Base-by-base conservation (phyloP, 2,329 filamentous ascomycete species). In the Aspergillus costaricaensis region DNA sequence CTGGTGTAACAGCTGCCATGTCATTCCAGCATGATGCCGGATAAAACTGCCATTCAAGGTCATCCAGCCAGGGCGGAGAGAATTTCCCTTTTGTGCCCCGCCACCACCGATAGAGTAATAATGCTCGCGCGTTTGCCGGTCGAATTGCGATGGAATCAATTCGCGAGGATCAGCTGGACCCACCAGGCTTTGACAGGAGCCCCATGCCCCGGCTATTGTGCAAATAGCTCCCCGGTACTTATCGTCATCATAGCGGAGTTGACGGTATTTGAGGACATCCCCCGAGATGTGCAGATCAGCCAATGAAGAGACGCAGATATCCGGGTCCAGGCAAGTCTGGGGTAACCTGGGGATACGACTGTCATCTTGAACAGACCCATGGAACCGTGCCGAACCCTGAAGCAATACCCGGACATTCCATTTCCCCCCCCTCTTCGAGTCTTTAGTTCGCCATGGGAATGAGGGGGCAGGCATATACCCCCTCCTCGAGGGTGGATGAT, bases 1-100 rank as follows among this genome's bases (percentile, higher is more conserved):
- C 19, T 19, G 23, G 50, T 27, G 27, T 32, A 19, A 38, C 25
- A 48, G 25, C 23, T 50, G 38, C 17, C 44, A 51, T 44, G 44
- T 51, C 47, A 44, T 49, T 51, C 12, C 44, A 30, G 36, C 12
- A 15, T 14, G 14, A 10, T 3, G 12, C 38, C 62, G 62, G 62
- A 36, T 38, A 30, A 59, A 59, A 61, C 59, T 63, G 23, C 62
- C 56, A 43, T 50, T 55, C 47, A 12, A 39, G 56, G 17, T 17
- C 47, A 30, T 19, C 30, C 21, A 27, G 47, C 32, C 44, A 36
- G 55, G 27, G 54, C 68, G 66, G 66, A 59, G 52, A 67, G 55
- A 61, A 59, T 67, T 68, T 58, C 68, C 65, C 47, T 12, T 21
- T 53, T 58, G 41, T 43, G 15, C 43, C 4, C 10, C 32, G 32